Conservation (phyloP, 495 filamentous ascomycete genomes). For the Penicillium taxi region DNA sequence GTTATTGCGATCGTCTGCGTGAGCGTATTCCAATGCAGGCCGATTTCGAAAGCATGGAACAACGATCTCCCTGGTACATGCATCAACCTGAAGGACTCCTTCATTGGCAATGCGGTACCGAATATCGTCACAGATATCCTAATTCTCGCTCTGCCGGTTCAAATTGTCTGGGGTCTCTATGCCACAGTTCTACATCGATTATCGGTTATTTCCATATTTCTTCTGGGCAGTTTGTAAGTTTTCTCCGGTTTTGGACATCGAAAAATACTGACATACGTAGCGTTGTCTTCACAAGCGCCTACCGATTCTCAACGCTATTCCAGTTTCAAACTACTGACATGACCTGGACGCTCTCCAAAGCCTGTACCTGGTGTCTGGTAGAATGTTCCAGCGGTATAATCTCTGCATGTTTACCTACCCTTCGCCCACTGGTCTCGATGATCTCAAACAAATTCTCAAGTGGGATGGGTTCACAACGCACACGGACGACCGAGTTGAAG, state of each 20-base stretch:
- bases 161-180: constrained; percentile 35
- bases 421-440: constrained; percentile 7
- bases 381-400: constrained; percentile 11
- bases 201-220: constrained; percentile 9
- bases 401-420: constrained; percentile 8
- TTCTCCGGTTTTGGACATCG: neutral
- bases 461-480: neutral
- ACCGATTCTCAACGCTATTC: constrained; percentile 10
- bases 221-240: constrained; percentile 14
- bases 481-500: neutral
- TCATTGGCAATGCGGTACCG: constrained; percentile 38
- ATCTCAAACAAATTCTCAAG: constrained; percentile 3
- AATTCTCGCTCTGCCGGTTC: constrained; percentile 40
- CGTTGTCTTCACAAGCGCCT: constrained; percentile 11
- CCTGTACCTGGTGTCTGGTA: constrained; percentile 9
- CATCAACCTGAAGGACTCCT: constrained; percentile 38
- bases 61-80: constrained; percentile 27
- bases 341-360: constrained; percentile 10
- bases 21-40: constrained; percentile 40
- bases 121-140: constrained; percentile 41
- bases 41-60: constrained; percentile 35
- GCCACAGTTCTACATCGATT: constrained; percentile 6
- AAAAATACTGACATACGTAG: neutral
- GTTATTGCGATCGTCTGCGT: constrained; percentile 34
- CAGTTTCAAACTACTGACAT: constrained; percentile 3